These are phyloP conservation scores for Daldinia loculata DNA, from an alignment of 495 filamentous ascomycete species.

Conservation along the genomic window DNA sequence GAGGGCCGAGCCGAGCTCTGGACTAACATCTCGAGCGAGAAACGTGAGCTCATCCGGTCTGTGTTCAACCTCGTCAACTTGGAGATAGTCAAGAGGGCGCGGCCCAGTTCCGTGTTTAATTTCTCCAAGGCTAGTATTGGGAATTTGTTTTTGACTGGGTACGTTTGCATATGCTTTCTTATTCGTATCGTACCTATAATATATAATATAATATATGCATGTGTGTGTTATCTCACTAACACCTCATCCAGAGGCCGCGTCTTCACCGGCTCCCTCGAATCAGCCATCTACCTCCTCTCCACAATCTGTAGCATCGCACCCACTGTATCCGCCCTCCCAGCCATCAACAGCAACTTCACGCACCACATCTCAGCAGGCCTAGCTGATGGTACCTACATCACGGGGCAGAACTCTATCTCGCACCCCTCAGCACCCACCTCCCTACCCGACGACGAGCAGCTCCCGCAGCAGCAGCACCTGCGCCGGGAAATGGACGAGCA, in stretches of 20 bases:
- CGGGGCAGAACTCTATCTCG: slow-evolving; percentile 90
- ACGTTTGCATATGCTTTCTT: slow-evolving; percentile 6
- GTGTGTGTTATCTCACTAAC: neutral
- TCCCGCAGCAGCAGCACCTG: slow-evolving; percentile 37
- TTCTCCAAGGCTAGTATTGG: slow-evolving; percentile 90
- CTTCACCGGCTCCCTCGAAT: slow-evolving; percentile 83
- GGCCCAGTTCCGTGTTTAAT: slow-evolving; percentile 82
- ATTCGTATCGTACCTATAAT: too few species aligned
- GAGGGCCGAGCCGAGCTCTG: slow-evolving; percentile 81
- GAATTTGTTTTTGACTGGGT: slow-evolving; percentile 87
- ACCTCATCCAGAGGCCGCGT: slow-evolving; percentile 66
- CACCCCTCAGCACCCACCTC: slow-evolving; percentile 73
- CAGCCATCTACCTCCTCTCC: slow-evolving; percentile 81
- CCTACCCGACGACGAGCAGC: slow-evolving; percentile 49
- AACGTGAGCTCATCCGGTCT: slow-evolving; percentile 90
- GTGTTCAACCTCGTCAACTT: slow-evolving; percentile 88
- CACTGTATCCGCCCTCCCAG: slow-evolving; percentile 80
- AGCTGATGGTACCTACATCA: slow-evolving; percentile 78
- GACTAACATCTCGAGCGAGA: slow-evolving; percentile 77
- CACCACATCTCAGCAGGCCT: slow-evolving; percentile 91
- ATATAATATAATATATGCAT: too few species aligned
- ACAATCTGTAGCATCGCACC: slow-evolving; percentile 82
- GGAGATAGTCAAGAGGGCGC: slow-evolving; percentile 86
- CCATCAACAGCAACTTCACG: slow-evolving; percentile 92
- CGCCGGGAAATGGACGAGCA: slow-evolving; percentile 55